Conservation (phyloP, 441 rosid genomes). For the Omphalea diandra region DNA sequence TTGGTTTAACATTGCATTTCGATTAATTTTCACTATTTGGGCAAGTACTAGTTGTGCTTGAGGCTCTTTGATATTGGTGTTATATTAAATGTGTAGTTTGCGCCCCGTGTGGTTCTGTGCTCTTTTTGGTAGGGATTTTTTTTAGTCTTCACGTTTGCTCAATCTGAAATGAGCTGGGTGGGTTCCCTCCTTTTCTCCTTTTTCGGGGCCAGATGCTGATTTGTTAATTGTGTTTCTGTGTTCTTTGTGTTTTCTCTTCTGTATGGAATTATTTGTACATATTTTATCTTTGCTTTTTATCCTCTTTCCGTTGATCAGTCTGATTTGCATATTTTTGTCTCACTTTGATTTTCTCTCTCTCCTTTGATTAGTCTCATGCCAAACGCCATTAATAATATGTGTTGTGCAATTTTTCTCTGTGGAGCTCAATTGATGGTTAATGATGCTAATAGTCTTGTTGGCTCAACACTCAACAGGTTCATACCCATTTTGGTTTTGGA, state of each 20-base stretch:
- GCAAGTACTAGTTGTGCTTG: background rate
- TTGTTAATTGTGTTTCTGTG: constrained; percentile 19
- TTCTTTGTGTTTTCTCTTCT: background rate
- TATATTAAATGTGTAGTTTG: constrained; percentile 11
- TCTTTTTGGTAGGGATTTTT: constrained; percentile 11
- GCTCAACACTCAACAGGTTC: constrained; percentile 52
- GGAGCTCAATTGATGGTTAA: constrained; percentile 21
- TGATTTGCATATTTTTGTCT: constrained; percentile 17
- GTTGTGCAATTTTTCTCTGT: constrained; percentile 20
- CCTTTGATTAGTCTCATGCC: constrained; percentile 17
- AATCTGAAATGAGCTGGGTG: constrained; percentile 30
- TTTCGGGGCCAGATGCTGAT: constrained; percentile 23
- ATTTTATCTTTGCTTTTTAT: constrained; percentile 10
- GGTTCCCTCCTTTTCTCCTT: constrained; percentile 23
- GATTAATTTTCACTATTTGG: constrained; percentile 2
- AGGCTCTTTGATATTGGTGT: constrained; percentile 7
- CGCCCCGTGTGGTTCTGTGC: background rate
- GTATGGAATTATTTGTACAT: background rate
- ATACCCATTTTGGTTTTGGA: constrained; percentile 64
- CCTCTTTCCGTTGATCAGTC: constrained; percentile 7
- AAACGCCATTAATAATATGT: background rate
- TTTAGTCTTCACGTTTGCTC: background rate
- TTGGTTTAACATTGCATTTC: background rate
- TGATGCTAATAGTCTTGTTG: constrained; percentile 24
- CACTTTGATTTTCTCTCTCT: constrained; percentile 21